Evolutionary conservation across 2,329 filamentous ascomycete genomes (phyloP).

Genomic region (Aspergillaceae sp.): DNA sequence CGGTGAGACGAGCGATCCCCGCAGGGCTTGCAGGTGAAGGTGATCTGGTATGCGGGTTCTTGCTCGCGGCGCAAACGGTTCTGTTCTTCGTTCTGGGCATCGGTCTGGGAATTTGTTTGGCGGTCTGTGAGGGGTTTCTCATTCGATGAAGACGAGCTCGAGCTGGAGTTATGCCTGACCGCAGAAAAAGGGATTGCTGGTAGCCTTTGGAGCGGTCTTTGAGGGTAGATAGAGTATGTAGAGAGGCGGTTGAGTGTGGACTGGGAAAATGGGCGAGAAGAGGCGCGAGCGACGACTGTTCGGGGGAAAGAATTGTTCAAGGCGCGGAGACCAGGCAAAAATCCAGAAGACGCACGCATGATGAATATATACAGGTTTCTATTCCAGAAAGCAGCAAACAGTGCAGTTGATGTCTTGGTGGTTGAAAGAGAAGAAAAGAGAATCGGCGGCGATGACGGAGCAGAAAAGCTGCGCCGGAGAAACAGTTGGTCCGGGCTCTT

Average conservation of each 20-base stretch:
- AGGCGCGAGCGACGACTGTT: slow-evolving; percentile 8
- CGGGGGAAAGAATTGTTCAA: slow-evolving; percentile 9
- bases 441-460: slow-evolving; percentile 8
- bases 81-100: slow-evolving; percentile 25
- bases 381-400: background rate
- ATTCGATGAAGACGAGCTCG: slow-evolving; percentile 4
- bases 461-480: slow-evolving; percentile 15
- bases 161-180: slow-evolving; percentile 24
- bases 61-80: slow-evolving; percentile 31
- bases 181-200: slow-evolving; percentile 4
- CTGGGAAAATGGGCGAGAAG: slow-evolving; percentile 15
- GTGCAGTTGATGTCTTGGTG: background rate
- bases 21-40: slow-evolving; percentile 90
- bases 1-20: slow-evolving; percentile 69
- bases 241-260: slow-evolving; percentile 9
- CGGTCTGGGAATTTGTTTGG: slow-evolving; percentile 15
- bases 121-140: slow-evolving; percentile 25
- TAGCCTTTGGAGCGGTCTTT: slow-evolving; percentile 1
- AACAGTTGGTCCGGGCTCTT: slow-evolving; percentile 16
- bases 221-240: slow-evolving; percentile 1
- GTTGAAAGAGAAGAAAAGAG: background rate
- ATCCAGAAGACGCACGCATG: slow-evolving; percentile 12
- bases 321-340: slow-evolving; percentile 16
- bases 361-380: background rate
- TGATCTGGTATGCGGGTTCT: slow-evolving; percentile 71